Percentiles rank a stretch among this genome's conserved stretches.
phyloP scores from a whole-genome alignment of 2,329 filamentous ascomycete genomes.

The Calonectria pteridis region DNA sequence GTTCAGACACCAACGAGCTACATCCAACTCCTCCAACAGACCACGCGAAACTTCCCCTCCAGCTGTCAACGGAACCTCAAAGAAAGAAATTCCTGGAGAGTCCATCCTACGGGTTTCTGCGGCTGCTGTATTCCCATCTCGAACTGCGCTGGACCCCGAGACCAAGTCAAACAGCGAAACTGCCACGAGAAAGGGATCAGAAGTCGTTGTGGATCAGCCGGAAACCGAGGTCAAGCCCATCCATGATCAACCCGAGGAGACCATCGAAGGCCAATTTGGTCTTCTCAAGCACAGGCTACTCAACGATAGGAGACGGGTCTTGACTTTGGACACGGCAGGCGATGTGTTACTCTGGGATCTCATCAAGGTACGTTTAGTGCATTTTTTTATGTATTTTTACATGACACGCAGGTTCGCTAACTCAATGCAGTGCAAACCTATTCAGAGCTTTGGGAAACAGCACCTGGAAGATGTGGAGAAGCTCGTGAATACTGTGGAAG shows the following conservation, averaged over 20 bases:
- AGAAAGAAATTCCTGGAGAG: slow-evolving; percentile 79
- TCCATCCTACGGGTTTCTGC: slow-evolving; percentile 87
- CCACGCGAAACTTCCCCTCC: slow-evolving; percentile 49
- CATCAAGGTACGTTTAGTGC: slow-evolving; percentile 71
- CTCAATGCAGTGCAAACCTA: slow-evolving; percentile 77
- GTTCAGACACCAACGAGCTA: slow-evolving; percentile 62
- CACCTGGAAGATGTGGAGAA: slow-evolving; percentile 93
- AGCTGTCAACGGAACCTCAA: slow-evolving; percentile 52
- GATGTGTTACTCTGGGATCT: slow-evolving; percentile 97
- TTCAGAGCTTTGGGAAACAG: slow-evolving; percentile 93
- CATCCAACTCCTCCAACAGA: slow-evolving; percentile 58
- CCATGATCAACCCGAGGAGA: slow-evolving; percentile 78
- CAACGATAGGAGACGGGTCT: slow-evolving; percentile 88
- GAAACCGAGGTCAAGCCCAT: slow-evolving; percentile 67
- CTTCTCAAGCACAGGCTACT: slow-evolving; percentile 93
- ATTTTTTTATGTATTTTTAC: neutral
- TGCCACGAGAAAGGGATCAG: slow-evolving; percentile 55
- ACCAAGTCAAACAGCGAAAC: slow-evolving; percentile 61
- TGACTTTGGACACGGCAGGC: slow-evolving; percentile 94
- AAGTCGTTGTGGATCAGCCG: slow-evolving; percentile 44
- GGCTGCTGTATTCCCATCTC: slow-evolving; percentile 79
- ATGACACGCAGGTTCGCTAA: slow-evolving; percentile 21
- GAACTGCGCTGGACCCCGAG: slow-evolving; percentile 67
- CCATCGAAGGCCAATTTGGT: slow-evolving; percentile 94
- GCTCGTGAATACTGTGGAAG: slow-evolving; percentile 88